These are phyloP conservation scores for Nakaseomyces nivariensis DNA, from an alignment of 1,139 yeast species.

Conservation along the genomic window DNA sequence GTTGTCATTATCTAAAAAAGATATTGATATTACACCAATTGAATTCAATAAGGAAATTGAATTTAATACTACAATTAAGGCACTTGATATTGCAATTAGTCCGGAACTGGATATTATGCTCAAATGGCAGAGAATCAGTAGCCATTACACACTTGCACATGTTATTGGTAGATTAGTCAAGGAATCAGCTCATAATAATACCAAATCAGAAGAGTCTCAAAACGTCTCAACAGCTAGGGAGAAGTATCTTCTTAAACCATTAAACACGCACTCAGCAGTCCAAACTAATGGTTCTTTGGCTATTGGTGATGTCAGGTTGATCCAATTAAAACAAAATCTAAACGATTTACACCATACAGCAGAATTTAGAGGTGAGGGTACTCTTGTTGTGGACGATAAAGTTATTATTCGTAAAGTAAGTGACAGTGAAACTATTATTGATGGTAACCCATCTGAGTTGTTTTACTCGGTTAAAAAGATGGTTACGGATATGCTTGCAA, in stretches of 20 bases:
- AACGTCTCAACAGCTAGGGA: conserved; percentile 7
- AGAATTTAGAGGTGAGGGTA: conserved; percentile 90
- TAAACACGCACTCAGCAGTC: conserved; percentile 16
- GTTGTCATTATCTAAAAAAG: conserved; percentile 20
- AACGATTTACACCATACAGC: conserved; percentile 55
- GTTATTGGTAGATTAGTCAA: conserved; percentile 61
- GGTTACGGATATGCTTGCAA: conserved; percentile 73
- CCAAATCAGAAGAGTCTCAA: conserved; percentile 13
- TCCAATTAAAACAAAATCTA: conserved; percentile 65
- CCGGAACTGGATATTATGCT: conserved; percentile 52
- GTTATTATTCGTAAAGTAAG: conserved; percentile 68
- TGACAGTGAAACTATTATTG: conserved; percentile 76
- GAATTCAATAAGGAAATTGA: conserved; percentile 36
- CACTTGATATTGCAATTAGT: conserved; percentile 65
- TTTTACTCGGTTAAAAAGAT: conserved; percentile 73
- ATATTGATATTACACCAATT: conserved; percentile 31
- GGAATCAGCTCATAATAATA: conserved; percentile 21
- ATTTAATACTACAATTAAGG: conserved; percentile 53
- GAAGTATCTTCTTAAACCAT: conserved; percentile 23
- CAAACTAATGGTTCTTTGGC: conserved; percentile 38
- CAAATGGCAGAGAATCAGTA: conserved; percentile 78
- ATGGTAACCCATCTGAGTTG: conserved; percentile 67
- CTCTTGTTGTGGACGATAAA: conserved; percentile 70
- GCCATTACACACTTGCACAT: conserved; percentile 75
- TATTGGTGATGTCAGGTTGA: conserved; percentile 80